These are phyloP conservation scores for Phytopythium ostracodes DNA, from an alignment of 352 stramenopile species.

Conservation along the genomic window DNA sequence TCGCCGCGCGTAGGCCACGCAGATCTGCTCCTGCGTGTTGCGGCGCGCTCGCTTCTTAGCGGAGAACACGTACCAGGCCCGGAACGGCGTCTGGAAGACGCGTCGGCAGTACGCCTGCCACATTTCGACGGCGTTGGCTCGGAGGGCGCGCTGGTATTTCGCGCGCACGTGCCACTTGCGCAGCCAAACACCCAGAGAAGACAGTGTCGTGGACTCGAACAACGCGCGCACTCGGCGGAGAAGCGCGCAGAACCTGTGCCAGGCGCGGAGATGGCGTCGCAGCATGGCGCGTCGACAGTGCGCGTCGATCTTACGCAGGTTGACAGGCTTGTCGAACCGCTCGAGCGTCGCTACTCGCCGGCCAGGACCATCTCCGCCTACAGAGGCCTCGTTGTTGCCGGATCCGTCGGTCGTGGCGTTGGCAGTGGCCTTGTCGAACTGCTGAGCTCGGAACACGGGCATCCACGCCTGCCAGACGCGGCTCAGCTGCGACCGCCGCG, in stretches of 20 bases:
- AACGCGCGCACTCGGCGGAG: constrained; percentile 54
- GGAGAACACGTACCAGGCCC: constrained; percentile 58
- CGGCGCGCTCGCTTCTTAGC: constrained; percentile 29
- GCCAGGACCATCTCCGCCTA: background rate
- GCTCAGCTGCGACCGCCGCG: constrained; percentile 25
- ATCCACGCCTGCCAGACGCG: constrained; percentile 40
- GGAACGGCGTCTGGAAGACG: constrained; percentile 72
- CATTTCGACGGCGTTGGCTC: constrained; percentile 43
- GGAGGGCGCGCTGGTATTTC: constrained; percentile 50
- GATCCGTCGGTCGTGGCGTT: background rate
- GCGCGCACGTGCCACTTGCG: constrained; percentile 48
- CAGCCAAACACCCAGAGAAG: constrained; percentile 33
- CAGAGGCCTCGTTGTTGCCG: background rate
- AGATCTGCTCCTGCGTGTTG: constrained; percentile 59
- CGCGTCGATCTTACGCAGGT: constrained; percentile 64
- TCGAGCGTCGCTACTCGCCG: constrained; percentile 46
- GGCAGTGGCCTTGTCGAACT: constrained; percentile 48
- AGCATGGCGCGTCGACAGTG: constrained; percentile 48
- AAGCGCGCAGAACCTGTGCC: constrained; percentile 39
- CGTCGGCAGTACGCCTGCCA: constrained; percentile 59
- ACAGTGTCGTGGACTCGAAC: constrained; percentile 57
- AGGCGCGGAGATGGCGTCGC: constrained; percentile 55
- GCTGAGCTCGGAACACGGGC: constrained; percentile 33
- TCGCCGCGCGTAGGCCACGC: constrained; percentile 58
- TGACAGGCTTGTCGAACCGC: constrained; percentile 63